These are phyloP conservation scores for Mycena rosella DNA, from an alignment of 768 basidiomycete species.

Conservation along the genomic window DNA sequence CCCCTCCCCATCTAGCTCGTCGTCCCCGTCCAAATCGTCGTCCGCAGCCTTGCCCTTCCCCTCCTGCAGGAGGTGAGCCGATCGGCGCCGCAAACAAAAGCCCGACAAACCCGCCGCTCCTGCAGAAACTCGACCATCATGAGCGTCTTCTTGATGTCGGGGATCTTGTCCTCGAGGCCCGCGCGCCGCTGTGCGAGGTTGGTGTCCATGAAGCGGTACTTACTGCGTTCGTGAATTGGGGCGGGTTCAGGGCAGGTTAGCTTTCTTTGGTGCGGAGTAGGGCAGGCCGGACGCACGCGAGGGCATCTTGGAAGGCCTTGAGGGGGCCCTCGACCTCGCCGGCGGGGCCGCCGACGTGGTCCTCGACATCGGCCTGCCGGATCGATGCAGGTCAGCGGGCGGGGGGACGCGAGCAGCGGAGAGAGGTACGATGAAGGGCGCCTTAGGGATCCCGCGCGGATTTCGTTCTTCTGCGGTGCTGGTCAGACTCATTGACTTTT, in stretches of 20 bases:
- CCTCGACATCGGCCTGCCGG: constrained; percentile 91
- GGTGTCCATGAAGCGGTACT: constrained; percentile 98
- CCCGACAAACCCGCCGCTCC: constrained; percentile 70
- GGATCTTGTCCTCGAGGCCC: constrained; percentile 93
- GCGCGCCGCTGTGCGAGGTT: constrained; percentile 83
- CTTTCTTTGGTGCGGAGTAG: too few species aligned
- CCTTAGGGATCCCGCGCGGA: constrained; percentile 93
- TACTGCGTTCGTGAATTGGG: constrained; percentile 69
- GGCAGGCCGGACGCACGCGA: constrained; percentile 75
- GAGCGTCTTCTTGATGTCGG: constrained; percentile 94
- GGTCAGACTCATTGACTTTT: constrained; percentile 1
- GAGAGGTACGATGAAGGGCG: constrained; percentile 90
- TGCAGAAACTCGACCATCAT: constrained; percentile 88
- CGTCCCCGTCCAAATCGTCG: constrained; percentile 60
- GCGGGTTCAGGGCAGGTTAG: constrained; percentile 32
- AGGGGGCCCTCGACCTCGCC: constrained; percentile 84
- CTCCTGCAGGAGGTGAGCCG: constrained; percentile 57
- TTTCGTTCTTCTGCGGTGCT: constrained; percentile 66
- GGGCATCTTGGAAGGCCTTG: constrained; percentile 88
- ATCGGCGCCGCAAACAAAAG: not conserved
- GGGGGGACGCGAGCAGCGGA: not conserved
- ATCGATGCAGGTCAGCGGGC: constrained; percentile 22
- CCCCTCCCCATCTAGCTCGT: constrained; percentile 65
- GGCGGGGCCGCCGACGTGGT: constrained; percentile 85
- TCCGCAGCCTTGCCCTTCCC: constrained; percentile 63